Conservation (phyloP, 139 green algal genomes). For the Chara braunii region DNA sequence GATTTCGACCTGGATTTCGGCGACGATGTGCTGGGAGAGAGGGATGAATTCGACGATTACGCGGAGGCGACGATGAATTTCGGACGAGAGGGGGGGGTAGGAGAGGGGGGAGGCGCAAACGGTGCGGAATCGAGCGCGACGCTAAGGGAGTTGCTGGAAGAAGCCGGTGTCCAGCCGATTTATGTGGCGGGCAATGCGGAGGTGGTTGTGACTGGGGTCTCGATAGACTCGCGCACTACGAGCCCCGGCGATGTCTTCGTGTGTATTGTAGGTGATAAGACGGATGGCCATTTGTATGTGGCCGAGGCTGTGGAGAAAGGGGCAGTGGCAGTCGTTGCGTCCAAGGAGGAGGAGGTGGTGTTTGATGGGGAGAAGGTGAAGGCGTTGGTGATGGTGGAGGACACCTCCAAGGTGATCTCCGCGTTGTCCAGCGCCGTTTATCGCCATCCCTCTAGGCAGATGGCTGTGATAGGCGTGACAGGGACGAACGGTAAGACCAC, state of each 20-base stretch:
- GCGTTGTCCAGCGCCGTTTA: conserved; percentile 57
- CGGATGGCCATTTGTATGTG: conserved; percentile 45
- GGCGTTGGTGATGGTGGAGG: conserved; percentile 36
- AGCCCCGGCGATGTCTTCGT: conserved; percentile 46
- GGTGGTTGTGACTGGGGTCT: conserved; percentile 18
- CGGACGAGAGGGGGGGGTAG: no score
- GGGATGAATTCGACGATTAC: no score
- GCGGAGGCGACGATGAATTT: no score
- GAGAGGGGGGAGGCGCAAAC: no score
- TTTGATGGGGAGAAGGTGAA: conserved; percentile 37
- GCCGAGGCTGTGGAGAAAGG: conserved; percentile 26
- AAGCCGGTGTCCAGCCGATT: conserved; percentile 7
- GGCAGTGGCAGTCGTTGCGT: conserved; percentile 37
- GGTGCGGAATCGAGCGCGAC: no score
- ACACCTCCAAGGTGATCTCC: conserved; percentile 32
- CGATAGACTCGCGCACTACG: not conserved
- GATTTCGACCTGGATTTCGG: no score
- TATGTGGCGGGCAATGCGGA: conserved; percentile 22
- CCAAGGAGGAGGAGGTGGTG: conserved; percentile 18
- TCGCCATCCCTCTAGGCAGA: conserved; percentile 45
- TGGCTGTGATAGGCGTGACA: conserved; percentile 57
- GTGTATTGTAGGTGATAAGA: conserved; percentile 25
- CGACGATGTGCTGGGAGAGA: no score
- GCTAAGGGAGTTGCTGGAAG: conserved; percentile 15
- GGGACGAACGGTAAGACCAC: conserved; percentile 93